Percentiles rank a stretch among this genome's conserved stretches.
These are phyloP conservation scores for Ophioceras dolichostomum DNA, from an alignment of 2,329 filamentous ascomycete species.

Conservation along the genomic window DNA sequence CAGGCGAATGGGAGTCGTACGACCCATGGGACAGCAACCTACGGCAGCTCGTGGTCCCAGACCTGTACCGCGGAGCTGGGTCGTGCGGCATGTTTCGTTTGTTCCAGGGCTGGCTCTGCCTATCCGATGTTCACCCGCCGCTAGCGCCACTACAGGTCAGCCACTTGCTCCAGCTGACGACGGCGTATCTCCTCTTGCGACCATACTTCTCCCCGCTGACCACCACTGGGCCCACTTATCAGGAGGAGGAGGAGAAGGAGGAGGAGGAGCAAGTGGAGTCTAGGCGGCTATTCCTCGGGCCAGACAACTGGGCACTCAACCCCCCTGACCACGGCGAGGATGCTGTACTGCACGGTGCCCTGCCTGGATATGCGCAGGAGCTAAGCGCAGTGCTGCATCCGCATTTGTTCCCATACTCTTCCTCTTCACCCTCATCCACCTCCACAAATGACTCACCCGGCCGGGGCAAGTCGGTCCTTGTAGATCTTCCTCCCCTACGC, in stretches of 20 bases:
- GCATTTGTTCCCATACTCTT: too few species aligned
- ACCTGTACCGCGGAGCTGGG: conserved; percentile 62
- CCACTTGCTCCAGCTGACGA: conserved; percentile 58
- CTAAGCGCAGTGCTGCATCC: conserved; percentile 50
- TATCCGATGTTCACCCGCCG: conserved; percentile 27
- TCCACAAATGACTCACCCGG: too few species aligned
- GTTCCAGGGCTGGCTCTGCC: conserved; percentile 65
- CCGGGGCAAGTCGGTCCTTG: conserved; percentile 53
- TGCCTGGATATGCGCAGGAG: conserved; percentile 3
- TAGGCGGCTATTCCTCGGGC: conserved; percentile 17
- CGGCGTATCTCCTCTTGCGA: conserved; percentile 64
- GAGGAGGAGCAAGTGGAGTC: background rate
- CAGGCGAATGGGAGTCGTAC: conserved; percentile 62
- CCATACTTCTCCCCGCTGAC: conserved; percentile 50
- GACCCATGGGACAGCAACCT: conserved; percentile 62
- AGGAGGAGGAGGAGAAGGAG: background rate
- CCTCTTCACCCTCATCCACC: too few species aligned
- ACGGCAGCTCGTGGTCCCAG: conserved; percentile 49
- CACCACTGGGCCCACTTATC: conserved; percentile 14
- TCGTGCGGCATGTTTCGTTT: conserved; percentile 65
- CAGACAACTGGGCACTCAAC: conserved; percentile 43
- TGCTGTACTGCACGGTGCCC: too few species aligned
- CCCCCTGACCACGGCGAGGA: too few species aligned
- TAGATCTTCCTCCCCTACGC: conserved; percentile 53
- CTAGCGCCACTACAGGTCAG: conserved; percentile 50